Percentiles rank a stretch among this genome's conserved stretches.
phyloP scores from a whole-genome alignment of 2,329 filamentous ascomycete species.

The Penicillium sp. region DNA sequence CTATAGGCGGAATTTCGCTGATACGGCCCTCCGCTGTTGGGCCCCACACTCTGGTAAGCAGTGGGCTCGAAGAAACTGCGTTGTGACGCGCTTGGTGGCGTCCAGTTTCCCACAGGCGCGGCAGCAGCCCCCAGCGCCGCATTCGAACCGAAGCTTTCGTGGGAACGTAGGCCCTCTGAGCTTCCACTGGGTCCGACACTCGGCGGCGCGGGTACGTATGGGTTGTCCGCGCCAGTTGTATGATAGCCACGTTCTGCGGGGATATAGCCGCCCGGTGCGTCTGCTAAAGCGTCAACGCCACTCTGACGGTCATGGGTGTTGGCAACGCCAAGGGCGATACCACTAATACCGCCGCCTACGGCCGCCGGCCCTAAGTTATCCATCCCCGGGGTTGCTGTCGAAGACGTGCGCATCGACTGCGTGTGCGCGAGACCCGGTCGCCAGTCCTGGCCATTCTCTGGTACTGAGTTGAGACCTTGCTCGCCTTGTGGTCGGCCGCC shows the following conservation, averaged over 20 bases:
- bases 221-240: slow-evolving; percentile 43
- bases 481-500: slow-evolving; percentile 2
- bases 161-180: slow-evolving; percentile 37
- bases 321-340: slow-evolving; percentile 69
- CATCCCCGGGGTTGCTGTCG: slow-evolving; percentile 62
- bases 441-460: slow-evolving; percentile 21
- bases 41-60: slow-evolving; percentile 38
- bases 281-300: slow-evolving; percentile 64
- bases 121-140: slow-evolving; percentile 40
- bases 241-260: slow-evolving; percentile 43
- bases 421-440: slow-evolving; percentile 28
- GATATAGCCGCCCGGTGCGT: slow-evolving; percentile 30
- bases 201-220: slow-evolving; percentile 38
- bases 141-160: slow-evolving; percentile 47
- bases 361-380: slow-evolving; percentile 70
- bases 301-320: slow-evolving; percentile 68
- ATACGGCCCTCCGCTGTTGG: slow-evolving; percentile 68
- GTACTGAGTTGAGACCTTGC: slow-evolving; percentile 20
- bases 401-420: slow-evolving; percentile 40
- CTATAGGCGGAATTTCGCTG: slow-evolving; percentile 62
- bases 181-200: slow-evolving; percentile 20
- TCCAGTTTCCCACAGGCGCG: slow-evolving; percentile 37
- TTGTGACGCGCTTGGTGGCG: slow-evolving; percentile 51
- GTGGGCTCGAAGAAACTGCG: slow-evolving; percentile 53
- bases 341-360: slow-evolving; percentile 67